Evolutionary conservation across 768 basidiomycete genomes (phyloP).

Genomic region (Phaffia tasmanica): DNA sequence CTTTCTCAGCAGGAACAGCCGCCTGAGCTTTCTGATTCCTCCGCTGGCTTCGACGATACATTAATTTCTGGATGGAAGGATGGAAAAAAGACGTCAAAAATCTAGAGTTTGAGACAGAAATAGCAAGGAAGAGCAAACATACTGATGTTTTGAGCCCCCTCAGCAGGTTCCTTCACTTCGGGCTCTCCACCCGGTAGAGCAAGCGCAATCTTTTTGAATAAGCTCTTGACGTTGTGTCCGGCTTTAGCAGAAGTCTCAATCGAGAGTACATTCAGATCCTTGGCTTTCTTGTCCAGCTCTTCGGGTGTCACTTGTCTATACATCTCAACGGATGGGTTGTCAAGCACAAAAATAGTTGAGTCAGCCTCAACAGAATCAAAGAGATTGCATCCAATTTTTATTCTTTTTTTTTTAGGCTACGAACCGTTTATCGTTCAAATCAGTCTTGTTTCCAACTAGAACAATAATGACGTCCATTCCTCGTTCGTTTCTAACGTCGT

Average conservation of each 20-base stretch:
- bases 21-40: background rate
- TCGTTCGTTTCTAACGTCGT: constrained; percentile 93
- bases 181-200: constrained; percentile 39
- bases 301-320: constrained; percentile 94
- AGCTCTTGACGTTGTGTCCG: constrained; percentile 94
- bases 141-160: background rate
- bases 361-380: background rate
- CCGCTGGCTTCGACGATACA: background rate
- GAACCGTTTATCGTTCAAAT: constrained; percentile 94
- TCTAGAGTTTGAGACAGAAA: background rate
- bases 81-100: background rate
- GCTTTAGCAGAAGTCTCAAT: constrained; percentile 99
- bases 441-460: constrained; percentile 96
- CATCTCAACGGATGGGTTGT: background rate
- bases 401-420: constrained; percentile 36
- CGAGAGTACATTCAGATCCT: constrained; percentile 88
- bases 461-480: constrained; percentile 98
- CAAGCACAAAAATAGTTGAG: background rate
- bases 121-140: background rate
- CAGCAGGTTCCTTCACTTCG: background rate
- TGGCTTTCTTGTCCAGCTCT: constrained; percentile 83
- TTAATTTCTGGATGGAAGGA: no score
- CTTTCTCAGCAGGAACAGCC: background rate
- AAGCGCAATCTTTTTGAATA: constrained; percentile 99
- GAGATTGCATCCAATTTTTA: background rate